These are phyloP conservation scores for Didymella segeticola DNA, from an alignment of 2,329 filamentous ascomycete genomes.

Conservation along the genomic window DNA sequence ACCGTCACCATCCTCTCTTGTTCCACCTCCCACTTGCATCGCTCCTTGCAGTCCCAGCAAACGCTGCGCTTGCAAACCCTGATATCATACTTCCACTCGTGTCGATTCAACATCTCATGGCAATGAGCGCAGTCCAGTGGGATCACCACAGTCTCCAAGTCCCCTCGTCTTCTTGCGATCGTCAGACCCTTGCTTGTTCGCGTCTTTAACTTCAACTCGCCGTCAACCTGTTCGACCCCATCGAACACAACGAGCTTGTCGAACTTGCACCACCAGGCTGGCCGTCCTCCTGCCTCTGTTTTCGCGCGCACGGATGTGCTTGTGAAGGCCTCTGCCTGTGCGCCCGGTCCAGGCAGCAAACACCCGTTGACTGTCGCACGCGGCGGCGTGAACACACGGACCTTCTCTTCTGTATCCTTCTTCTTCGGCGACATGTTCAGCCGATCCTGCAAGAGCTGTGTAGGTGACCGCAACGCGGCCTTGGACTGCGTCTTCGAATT, in stretches of 20 bases:
- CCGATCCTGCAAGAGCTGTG: conserved; percentile 39
- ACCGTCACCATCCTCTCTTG: conserved; percentile 21
- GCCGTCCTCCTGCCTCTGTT: conserved; percentile 29
- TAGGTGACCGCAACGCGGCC: conserved; percentile 41
- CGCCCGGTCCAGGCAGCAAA: conserved; percentile 37
- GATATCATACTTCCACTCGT: conserved; percentile 46
- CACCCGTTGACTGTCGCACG: conserved; percentile 36
- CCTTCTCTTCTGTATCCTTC: conserved; percentile 23
- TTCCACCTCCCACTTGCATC: conserved; percentile 42
- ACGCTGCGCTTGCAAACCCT: conserved; percentile 41
- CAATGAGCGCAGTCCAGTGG: conserved; percentile 43
- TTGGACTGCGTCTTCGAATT: conserved; percentile 40
- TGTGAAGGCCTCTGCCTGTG: conserved; percentile 29
- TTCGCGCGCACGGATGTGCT: conserved; percentile 37
- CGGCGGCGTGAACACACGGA: conserved; percentile 37
- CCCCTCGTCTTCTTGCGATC: conserved; percentile 37
- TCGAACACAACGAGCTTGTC: conserved; percentile 46
- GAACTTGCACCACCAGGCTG: conserved; percentile 47
- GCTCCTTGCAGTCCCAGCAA: conserved; percentile 44
- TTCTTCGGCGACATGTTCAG: conserved; percentile 34
- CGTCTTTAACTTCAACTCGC: conserved; percentile 25
- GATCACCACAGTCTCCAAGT: conserved; percentile 40
- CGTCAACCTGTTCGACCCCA: conserved; percentile 28
- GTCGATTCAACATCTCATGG: conserved; percentile 42
- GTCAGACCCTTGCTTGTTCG: conserved; percentile 41